Evolutionary conservation across 352 stramenopile genomes (phyloP).

Genomic region (Aphanomyces invadans): DNA sequence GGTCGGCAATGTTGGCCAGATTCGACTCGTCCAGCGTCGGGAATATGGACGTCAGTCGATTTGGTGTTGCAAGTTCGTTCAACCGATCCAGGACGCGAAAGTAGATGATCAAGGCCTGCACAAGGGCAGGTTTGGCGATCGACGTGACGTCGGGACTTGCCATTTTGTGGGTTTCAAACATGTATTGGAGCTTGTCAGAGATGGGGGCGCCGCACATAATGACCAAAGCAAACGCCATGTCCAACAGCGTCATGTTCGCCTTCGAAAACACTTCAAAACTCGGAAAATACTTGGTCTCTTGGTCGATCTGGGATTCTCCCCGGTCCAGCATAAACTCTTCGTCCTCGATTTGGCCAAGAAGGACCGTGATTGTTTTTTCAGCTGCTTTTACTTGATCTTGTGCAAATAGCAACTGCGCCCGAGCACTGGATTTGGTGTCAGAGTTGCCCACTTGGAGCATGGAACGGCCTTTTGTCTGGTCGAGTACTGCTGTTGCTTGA

Average conservation of each 20-base stretch:
- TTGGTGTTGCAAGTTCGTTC: not conserved
- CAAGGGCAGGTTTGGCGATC: constrained; percentile 12
- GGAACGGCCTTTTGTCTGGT: constrained; percentile 15
- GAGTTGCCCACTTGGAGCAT: not conserved
- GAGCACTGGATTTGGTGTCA: constrained; percentile 37
- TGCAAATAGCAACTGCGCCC: constrained; percentile 60
- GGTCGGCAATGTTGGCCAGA: not conserved
- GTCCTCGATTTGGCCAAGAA: constrained; percentile 48
- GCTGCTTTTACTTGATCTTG: constrained; percentile 59
- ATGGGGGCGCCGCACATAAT: constrained; percentile 40
- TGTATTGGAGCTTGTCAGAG: constrained; percentile 56
- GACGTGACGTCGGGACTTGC: constrained; percentile 25
- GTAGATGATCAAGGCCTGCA: constrained; percentile 21
- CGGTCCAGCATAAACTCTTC: constrained; percentile 68
- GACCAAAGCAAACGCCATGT: constrained; percentile 44
- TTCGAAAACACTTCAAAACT: constrained; percentile 38
- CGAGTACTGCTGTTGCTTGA: not conserved
- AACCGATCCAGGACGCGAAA: constrained; percentile 11
- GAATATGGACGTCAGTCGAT: not conserved
- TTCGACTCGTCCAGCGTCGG: not conserved
- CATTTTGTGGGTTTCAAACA: constrained; percentile 68
- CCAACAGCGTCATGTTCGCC: constrained; percentile 28
- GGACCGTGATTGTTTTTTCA: constrained; percentile 48
- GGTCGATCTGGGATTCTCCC: constrained; percentile 43
- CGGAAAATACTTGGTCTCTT: constrained; percentile 57